Base-by-base conservation (phyloP, 331 rosid genomes). In the Ulmus americana region DNA sequence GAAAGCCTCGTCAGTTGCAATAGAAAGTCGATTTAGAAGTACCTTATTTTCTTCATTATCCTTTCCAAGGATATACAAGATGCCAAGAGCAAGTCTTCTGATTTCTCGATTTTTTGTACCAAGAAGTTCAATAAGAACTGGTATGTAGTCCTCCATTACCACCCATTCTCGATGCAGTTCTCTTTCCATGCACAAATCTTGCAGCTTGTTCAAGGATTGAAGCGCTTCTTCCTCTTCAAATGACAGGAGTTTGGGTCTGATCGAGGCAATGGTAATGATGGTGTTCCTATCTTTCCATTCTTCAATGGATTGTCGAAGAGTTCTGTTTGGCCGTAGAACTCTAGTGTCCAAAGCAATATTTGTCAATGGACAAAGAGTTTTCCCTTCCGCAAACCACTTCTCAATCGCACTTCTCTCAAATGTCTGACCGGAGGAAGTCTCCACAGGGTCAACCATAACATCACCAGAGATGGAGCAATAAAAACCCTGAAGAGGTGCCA, bases 401-500 rank as follows among this genome's bases (percentile, higher is more conserved):
- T 86, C 80, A 63, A 86, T 81, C 18, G 70, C 82, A 53, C 81
- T 81, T 70, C 85, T 83, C 68, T 83, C 92, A 55, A 76, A 86
- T 35, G 88, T 86, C 63, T 50, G 76, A 35, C 80, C 74, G 42
- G 86, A 59, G 6, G 86, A 76, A 64, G 83, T 74, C 59, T 86
- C 92, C 69, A 86, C 86, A 2, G 92, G 92, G 28, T 86, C 92
- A 62, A 74, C 82, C 92, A 86, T 86, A 55, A 86, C 75, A 46
- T 77, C 82, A 12, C 7, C 69, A 55, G 81, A 67, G 66, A 83
- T 67, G 39, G 85, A 78, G 42, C 87, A 86, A 59, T 63, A 39
- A 81, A 86, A 86, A 0, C 81, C 73, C 16, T 65, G 75, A 5
- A 81, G 73, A 16, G 85, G 83, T 45, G 20, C 57, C 67, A 81